phyloP scores from a whole-genome alignment of 2,329 filamentous ascomycete genomes.

The Colletotrichum spinosum region DNA sequence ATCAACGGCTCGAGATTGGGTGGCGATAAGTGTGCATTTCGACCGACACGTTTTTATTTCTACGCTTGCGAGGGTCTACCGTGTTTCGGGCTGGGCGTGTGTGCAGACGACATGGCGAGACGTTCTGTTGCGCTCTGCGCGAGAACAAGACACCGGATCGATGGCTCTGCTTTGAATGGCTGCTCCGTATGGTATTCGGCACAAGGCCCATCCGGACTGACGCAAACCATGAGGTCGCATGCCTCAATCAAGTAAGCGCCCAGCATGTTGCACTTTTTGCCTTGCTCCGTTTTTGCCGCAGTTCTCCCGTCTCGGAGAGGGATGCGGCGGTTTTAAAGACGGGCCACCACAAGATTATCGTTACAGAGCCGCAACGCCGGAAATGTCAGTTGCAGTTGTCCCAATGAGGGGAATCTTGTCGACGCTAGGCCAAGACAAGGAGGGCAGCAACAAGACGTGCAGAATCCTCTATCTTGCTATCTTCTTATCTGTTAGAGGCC shows the following conservation, averaged over 20 bases:
- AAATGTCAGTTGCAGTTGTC: slow-evolving; percentile 16
- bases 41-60: slow-evolving; percentile 24
- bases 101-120: too few relatives aligned
- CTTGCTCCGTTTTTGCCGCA: slow-evolving; percentile 38
- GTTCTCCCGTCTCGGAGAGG: slow-evolving; percentile 4
- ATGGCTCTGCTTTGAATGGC: slow-evolving; percentile 26
- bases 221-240: slow-evolving; percentile 24
- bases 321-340: slow-evolving; percentile 17
- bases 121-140: background rate
- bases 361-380: slow-evolving; percentile 17
- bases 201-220: slow-evolving; percentile 29
- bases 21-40: slow-evolving; percentile 37
- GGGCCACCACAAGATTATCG: slow-evolving; percentile 2
- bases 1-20: slow-evolving; percentile 32
- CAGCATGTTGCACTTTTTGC: slow-evolving; percentile 22
- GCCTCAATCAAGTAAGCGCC: slow-evolving; percentile 31
- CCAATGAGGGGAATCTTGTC: background rate
- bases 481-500: slow-evolving; percentile 7
- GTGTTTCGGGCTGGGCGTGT: background rate
- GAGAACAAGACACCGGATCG: slow-evolving; percentile 14
- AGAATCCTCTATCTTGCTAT: slow-evolving; percentile 24
- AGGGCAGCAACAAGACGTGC: slow-evolving; percentile 27
- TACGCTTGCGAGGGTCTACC: slow-evolving; percentile 30
- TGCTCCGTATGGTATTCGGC: slow-evolving; percentile 14
- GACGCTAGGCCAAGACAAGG: slow-evolving; percentile 29